phyloP scores from a whole-genome alignment of 2,329 filamentous ascomycete genomes.

The Cyclaneusma minus region DNA sequence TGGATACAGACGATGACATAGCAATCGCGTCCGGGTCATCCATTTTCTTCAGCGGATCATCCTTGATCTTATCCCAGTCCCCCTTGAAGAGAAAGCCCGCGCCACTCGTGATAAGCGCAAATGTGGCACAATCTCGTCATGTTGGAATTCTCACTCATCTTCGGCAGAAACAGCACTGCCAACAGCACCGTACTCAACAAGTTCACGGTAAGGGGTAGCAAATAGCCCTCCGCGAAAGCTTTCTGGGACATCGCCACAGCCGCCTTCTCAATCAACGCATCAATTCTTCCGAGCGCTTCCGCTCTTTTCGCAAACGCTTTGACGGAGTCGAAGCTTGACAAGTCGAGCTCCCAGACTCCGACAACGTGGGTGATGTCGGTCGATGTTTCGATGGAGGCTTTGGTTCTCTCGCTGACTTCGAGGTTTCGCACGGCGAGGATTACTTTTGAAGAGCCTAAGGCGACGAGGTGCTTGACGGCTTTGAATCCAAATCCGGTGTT shows the following conservation, averaged over 20 bases:
- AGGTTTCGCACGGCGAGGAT: constrained; percentile 25
- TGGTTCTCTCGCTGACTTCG: constrained; percentile 20
- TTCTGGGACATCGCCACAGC: not conserved
- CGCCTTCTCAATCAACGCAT: constrained; percentile 7
- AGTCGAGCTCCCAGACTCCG: constrained; percentile 5
- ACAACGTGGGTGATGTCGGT: constrained; percentile 4
- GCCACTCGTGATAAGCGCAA: constrained; percentile 8
- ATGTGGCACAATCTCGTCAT: constrained; percentile 10
- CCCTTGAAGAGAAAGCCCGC: constrained; percentile 7
- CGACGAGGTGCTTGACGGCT: constrained; percentile 22
- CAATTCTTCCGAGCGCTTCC: constrained; percentile 3
- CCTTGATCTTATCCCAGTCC: constrained; percentile 9
- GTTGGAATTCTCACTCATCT: constrained; percentile 10
- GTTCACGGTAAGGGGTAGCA: constrained; percentile 12
- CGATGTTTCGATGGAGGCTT: constrained; percentile 13
- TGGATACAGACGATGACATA: constrained; percentile 4
- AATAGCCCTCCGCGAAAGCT: constrained; percentile 8
- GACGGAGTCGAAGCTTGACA: constrained; percentile 2
- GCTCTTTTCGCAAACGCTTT: constrained; percentile 2
- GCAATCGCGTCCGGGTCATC: constrained; percentile 7
- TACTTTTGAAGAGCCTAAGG: constrained; percentile 20
- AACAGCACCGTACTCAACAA: constrained; percentile 16
- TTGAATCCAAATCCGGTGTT: constrained; percentile 27
- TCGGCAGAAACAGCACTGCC: constrained; percentile 11
- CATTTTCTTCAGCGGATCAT: constrained; percentile 10